Conservation (phyloP, 2,329 filamentous ascomycete species). For the Ramichloridium luteum region DNA sequence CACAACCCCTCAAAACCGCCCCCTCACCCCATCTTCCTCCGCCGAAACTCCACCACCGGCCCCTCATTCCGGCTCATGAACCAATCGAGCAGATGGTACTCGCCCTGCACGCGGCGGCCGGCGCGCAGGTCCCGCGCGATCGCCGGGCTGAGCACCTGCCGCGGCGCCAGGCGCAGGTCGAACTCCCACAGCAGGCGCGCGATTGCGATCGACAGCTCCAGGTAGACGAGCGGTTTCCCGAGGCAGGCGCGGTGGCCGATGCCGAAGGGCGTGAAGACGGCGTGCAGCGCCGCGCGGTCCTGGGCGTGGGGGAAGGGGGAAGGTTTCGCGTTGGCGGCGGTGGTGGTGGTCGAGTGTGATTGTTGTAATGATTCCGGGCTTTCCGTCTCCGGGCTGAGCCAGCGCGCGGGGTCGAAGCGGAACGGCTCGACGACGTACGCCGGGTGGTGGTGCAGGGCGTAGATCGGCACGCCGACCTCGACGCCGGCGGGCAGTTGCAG, state of each 20-base stretch:
- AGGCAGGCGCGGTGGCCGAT: constrained; percentile 60
- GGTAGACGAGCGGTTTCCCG: constrained; percentile 39
- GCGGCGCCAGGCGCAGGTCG: constrained; percentile 15
- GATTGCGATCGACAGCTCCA: constrained; percentile 17
- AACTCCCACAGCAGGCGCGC: constrained; percentile 17
- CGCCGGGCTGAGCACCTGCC: constrained; percentile 39
- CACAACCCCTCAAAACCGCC: too few relatives aligned
- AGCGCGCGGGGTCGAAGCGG: constrained; percentile 19
- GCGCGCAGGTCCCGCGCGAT: constrained; percentile 38
- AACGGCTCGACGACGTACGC: constrained; percentile 20
- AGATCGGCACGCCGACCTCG: constrained; percentile 24
- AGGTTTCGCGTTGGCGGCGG: too few relatives aligned
- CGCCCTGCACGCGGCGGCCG: constrained; percentile 44
- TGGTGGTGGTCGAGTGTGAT: constrained; percentile 4
- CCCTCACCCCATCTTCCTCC: constrained; percentile 8
- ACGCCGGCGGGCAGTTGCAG: constrained; percentile 26
- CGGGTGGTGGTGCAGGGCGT: constrained; percentile 26
- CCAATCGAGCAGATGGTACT: constrained; percentile 60
- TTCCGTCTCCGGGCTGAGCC: constrained; percentile 11
- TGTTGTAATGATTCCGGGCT: constrained; percentile 5
- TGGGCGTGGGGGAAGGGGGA: constrained; percentile 6
- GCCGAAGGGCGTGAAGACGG: constrained; percentile 64
- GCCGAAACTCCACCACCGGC: constrained; percentile 47
- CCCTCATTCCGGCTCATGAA: constrained; percentile 66
- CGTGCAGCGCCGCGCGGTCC: constrained; percentile 28